These are phyloP conservation scores for Sclerotinia borealis DNA, from an alignment of 2,329 filamentous ascomycete species.

Conservation along the genomic window DNA sequence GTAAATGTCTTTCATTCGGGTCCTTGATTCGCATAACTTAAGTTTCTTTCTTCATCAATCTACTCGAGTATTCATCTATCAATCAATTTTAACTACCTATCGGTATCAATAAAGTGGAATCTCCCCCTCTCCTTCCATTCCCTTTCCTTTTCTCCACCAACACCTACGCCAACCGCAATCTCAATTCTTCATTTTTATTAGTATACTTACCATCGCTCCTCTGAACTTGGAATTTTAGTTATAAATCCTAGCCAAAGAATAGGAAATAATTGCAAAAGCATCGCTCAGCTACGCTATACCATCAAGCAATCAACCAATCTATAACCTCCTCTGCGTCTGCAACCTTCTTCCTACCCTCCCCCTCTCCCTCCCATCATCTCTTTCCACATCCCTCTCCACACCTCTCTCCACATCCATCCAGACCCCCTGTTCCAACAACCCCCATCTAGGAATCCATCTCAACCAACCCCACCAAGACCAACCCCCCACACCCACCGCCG, in stretches of 20 bases:
- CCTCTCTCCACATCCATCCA: neutral
- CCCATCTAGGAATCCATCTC: conserved; percentile 7
- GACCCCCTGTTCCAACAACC: neutral
- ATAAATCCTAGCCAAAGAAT: neutral
- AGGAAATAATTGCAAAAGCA: neutral
- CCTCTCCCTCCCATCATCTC: too few relatives aligned
- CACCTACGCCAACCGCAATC: neutral
- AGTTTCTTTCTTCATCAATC: neutral
- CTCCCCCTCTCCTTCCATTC: neutral
- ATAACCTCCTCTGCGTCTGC: neutral
- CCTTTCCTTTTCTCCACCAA: neutral
- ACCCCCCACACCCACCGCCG: neutral
- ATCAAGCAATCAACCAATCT: neutral
- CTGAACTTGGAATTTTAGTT: too few relatives aligned
- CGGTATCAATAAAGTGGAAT: neutral
- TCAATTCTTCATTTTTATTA: neutral
- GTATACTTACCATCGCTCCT: neutral
- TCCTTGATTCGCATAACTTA: neutral
- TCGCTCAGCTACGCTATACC: neutral
- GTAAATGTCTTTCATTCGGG: neutral
- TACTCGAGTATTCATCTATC: too few relatives aligned
- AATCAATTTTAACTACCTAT: neutral
- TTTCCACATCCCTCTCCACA: neutral
- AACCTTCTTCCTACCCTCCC: too few relatives aligned
- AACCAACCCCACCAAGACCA: conserved; percentile 3